Evolutionary conservation across 768 basidiomycete species (phyloP).

Genomic region (Auriculariales sp.): DNA sequence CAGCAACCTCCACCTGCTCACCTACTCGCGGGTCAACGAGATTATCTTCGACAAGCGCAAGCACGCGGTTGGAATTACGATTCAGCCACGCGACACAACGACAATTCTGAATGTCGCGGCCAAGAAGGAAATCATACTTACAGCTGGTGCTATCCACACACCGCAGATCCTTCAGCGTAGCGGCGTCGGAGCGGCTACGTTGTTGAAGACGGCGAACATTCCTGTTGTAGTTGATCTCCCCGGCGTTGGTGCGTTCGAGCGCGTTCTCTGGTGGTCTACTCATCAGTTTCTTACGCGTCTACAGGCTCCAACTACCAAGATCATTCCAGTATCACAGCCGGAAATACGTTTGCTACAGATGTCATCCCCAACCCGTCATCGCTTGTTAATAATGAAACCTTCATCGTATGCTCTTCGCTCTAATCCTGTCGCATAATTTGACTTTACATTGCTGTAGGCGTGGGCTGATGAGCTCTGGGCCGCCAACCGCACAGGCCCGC

Average conservation of each 20-base stretch:
- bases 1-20: constrained; percentile 1
- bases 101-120: neutral
- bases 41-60: neutral
- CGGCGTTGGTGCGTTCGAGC: constrained; percentile 2
- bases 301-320: neutral
- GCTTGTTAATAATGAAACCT: neutral
- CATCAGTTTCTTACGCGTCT: no score
- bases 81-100: neutral
- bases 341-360: neutral
- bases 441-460: no score
- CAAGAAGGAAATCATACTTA: neutral
- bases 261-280: no score
- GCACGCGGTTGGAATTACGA: neutral
- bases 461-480: neutral
- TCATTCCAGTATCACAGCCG: neutral
- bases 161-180: constrained; percentile 4
- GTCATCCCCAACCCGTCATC: neutral
- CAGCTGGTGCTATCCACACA: neutral
- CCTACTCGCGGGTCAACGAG: neutral
- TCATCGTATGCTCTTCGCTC: neutral
- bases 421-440: no score
- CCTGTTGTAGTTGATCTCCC: constrained; percentile 1
- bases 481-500: neutral
- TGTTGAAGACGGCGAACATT: neutral
- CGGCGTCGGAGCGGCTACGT: neutral